phyloP scores from a whole-genome alignment of 2,329 filamentous ascomycete genomes.

The Arthrinium phaeospermum region DNA sequence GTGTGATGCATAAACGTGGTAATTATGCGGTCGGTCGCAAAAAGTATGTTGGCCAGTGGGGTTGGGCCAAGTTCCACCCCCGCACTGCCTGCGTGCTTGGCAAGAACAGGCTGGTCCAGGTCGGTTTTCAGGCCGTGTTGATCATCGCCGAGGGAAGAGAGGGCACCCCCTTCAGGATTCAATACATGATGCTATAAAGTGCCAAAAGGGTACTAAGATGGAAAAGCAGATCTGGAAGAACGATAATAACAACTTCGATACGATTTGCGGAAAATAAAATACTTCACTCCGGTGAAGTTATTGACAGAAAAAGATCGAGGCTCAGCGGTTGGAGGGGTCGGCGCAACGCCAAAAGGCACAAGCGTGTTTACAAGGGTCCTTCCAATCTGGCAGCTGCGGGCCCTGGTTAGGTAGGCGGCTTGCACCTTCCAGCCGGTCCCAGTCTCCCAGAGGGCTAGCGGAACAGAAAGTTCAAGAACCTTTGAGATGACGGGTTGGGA shows the following conservation, averaged over 20 bases:
- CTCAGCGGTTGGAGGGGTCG: neutral
- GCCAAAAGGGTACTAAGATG: neutral
- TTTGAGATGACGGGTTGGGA: neutral
- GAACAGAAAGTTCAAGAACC: neutral
- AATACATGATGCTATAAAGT: no score
- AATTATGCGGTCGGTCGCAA: neutral
- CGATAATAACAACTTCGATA: no score
- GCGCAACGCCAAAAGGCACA: neutral
- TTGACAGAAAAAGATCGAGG: neutral
- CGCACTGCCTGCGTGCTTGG: conserved; percentile 6
- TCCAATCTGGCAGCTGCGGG: neutral
- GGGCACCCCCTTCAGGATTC: no score
- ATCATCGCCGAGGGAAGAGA: neutral
- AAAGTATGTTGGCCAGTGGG: neutral
- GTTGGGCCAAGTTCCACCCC: neutral
- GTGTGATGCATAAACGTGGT: neutral
- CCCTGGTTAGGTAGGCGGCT: neutral
- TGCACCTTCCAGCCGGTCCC: neutral
- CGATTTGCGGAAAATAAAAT: no score
- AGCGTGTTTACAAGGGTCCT: neutral
- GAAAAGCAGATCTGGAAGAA: no score
- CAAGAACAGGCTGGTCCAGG: neutral
- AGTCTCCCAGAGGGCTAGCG: neutral
- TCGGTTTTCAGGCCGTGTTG: neutral
- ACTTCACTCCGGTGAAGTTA: no score